Percentiles rank a stretch among this genome's conserved stretches.
phyloP scores from a whole-genome alignment of 1,284 basidiomycete genomes.

The Hemileia vastatrix region DNA sequence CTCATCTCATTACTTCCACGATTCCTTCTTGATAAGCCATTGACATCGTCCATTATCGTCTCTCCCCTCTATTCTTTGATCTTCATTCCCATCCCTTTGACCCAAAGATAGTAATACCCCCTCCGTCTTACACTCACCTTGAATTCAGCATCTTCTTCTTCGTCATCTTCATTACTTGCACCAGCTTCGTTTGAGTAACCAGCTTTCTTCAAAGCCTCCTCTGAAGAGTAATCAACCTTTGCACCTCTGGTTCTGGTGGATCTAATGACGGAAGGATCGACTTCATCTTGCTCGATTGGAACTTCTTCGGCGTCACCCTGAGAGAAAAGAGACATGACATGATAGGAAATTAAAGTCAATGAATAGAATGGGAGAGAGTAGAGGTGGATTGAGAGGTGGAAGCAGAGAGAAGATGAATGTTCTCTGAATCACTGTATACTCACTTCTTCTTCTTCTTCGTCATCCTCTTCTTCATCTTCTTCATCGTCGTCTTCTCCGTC shows the following conservation, averaged over 20 bases:
- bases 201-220: conserved; percentile 34
- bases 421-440: neutral
- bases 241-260: conserved; percentile 30
- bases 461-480: too few relatives aligned
- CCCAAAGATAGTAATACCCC: too few relatives aligned
- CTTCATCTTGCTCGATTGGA: conserved; percentile 13
- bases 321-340: conserved; percentile 12
- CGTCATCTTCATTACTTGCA: conserved; percentile 20
- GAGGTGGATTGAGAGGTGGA: neutral
- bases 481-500: too few relatives aligned
- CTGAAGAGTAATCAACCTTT: conserved; percentile 34
- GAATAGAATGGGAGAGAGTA: conserved; percentile 1
- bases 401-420: neutral
- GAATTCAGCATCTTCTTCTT: conserved; percentile 34
- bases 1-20: too few relatives aligned
- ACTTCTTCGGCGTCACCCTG: conserved; percentile 18
- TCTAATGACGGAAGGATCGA: conserved; percentile 26
- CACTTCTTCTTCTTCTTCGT: too few relatives aligned
- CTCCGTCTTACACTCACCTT: conserved; percentile 22
- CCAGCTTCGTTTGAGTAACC: conserved; percentile 26
- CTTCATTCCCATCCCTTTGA: neutral
- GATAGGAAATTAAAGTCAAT: neutral
- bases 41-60: neutral
- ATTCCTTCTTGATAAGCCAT: too few relatives aligned
- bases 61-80: neutral